Conservation (phyloP, 176 grass and related monocot genomes). For the Dendrocalamus sinicus region DNA sequence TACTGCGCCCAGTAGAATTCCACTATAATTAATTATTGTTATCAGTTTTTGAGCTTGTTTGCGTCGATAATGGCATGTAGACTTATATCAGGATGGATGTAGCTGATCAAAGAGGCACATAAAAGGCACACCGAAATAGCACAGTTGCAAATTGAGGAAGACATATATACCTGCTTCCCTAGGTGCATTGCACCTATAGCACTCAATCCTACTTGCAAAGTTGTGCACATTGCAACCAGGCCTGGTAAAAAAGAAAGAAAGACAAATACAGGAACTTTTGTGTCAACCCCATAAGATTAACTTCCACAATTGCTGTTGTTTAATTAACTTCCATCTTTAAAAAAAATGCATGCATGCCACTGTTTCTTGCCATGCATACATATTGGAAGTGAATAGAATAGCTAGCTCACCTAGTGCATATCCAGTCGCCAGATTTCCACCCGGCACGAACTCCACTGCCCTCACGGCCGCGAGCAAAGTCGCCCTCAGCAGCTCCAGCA, state of each 20-base stretch:
- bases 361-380: constrained; percentile 38
- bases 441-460: constrained; percentile 45
- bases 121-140: background rate
- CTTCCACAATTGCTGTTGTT: background rate
- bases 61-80: background rate
- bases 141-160: background rate
- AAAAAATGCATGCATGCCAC: constrained; percentile 14
- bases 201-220: constrained; percentile 85
- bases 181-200: constrained; percentile 74
- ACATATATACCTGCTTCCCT: constrained; percentile 63
- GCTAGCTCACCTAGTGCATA: constrained; percentile 71
- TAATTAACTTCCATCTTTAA: background rate
- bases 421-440: constrained; percentile 92
- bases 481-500: constrained; percentile 37
- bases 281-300: background rate
- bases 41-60: background rate
- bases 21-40: background rate
- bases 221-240: constrained; percentile 94
- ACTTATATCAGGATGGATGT: background rate
- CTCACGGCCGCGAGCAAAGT: constrained; percentile 34
- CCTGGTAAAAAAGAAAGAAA: constrained; percentile 46
- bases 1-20: background rate
- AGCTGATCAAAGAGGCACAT: background rate
- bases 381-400: constrained; percentile 17
- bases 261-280: background rate